Evolutionary conservation across 305 asterid genomes (phyloP), one percentile per base, ranked within the genome.

Genomic region (Lippia alba): DNA sequence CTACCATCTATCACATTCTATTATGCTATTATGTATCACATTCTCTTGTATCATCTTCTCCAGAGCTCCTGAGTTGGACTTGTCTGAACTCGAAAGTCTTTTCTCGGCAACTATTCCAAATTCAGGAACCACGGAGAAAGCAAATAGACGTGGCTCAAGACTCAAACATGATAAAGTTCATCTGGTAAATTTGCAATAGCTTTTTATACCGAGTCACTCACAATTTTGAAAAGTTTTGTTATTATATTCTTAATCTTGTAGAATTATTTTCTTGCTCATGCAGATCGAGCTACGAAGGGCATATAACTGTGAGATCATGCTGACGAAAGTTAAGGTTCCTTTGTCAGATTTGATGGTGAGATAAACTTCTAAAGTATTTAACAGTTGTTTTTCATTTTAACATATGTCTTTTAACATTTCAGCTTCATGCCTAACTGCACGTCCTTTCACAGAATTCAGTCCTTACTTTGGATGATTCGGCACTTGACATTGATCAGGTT

Each of bases 221-320:
- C 17, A 15, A 1, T 50, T 39, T 57, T 18, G 20, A 34, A 30
- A 16, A 18, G 10, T 33, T 18, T 32, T 72, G 44, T 61, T 60
- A 54, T 19, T 61, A 54, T 56, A 24, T 51, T 60, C 36, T 71
- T 61, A 58, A 41, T 61, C 19, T 81, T 56, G 32, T 73, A 51
- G 6, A 12, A 7, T 8, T 59, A 9, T 76, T 68, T 39, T 66
- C 36, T 66, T 61, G 57, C 61, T 71, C 67, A 72, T 82, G 84
- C 86, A 92, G 98, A 81, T 92, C 77, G 97, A 90, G 73, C 94
- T 84, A 56, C 76, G 97, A 69, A 85, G 97, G 81, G 96, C 98
- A 18, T 85, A 90, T 82, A 92, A 92, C 67, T 92, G 98, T 63
- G 98, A 92, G 78, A 92, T 92, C 68, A 92, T 92, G 98, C 88